Evolutionary conservation across 106 monocot genomes (phyloP).

Genomic region (Platanthera zijinensis): DNA sequence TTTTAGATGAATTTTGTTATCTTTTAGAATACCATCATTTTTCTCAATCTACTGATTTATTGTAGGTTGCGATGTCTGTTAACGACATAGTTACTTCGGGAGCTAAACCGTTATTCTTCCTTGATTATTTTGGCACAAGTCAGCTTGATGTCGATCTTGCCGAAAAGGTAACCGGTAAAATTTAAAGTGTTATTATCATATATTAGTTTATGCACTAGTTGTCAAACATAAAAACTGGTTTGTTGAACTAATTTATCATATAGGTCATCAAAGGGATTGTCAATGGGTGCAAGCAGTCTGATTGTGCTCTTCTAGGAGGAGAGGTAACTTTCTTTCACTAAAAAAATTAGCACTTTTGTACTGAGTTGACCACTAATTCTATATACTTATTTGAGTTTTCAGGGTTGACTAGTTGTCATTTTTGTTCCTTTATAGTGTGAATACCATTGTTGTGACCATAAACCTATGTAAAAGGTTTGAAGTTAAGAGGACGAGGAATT

Average conservation of each 20-base stretch:
- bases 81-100: slow-evolving; percentile 98
- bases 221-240: not conserved
- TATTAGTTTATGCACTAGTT: not conserved
- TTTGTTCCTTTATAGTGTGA: not conserved
- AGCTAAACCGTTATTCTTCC: slow-evolving; percentile 89
- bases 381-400: not conserved
- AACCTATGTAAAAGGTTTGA: not conserved
- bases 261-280: slow-evolving; percentile 95
- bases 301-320: slow-evolving; percentile 84
- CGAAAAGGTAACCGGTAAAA: slow-evolving; percentile 46
- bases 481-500: not conserved
- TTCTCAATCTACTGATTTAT: not conserved
- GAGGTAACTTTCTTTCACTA: slow-evolving; percentile 44
- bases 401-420: not conserved
- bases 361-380: not conserved
- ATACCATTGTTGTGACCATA: not conserved
- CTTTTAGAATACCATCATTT: slow-evolving; percentile 1
- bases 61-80: slow-evolving; percentile 95
- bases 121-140: slow-evolving; percentile 92
- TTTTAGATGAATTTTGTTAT: not conserved
- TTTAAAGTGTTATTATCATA: not conserved
- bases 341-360: not conserved
- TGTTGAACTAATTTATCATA: not conserved
- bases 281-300: slow-evolving; percentile 87
- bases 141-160: slow-evolving; percentile 94